phyloP scores from a whole-genome alignment of 768 basidiomycete species.

The Termitomyces sp. region DNA sequence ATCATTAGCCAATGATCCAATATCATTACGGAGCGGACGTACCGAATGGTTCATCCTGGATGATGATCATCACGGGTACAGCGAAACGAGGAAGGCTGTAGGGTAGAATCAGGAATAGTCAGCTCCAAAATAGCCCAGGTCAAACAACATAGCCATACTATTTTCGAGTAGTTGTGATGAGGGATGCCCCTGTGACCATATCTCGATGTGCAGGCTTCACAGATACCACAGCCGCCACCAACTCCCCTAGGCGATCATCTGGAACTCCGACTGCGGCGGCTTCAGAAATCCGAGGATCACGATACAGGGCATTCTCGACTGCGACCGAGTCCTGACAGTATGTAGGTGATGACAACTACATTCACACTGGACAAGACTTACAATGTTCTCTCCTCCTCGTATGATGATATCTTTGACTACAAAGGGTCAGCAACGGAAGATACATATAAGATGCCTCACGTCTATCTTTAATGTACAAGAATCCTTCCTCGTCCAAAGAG shows the following conservation, averaged over 20 bases:
- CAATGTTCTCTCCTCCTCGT: constrained; percentile 58
- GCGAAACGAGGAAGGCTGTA: constrained; percentile 46
- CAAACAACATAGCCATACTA: constrained; percentile 26
- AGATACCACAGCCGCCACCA: constrained; percentile 54
- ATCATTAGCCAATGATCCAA: not conserved
- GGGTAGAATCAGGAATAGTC: not conserved
- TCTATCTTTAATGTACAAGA: constrained; percentile 54
- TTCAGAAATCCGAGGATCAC: constrained; percentile 47
- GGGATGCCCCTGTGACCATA: constrained; percentile 41
- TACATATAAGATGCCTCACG: constrained; percentile 22
- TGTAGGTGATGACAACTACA: not conserved
- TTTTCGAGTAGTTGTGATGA: constrained; percentile 37
- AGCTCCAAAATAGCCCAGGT: not conserved
- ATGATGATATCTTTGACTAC: constrained; percentile 62
- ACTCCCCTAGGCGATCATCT: constrained; percentile 52
- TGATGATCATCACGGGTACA: constrained; percentile 56
- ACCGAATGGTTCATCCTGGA: constrained; percentile 42
- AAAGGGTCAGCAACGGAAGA: not conserved
- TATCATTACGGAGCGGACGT: constrained; percentile 1
- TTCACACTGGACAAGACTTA: constrained; percentile 21
- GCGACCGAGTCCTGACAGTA: constrained; percentile 45
- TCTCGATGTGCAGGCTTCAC: constrained; percentile 40
- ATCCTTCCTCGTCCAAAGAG: constrained; percentile 48
- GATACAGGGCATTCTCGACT: constrained; percentile 57
- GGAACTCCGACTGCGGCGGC: constrained; percentile 58